A percentile compares a stretch with the other conserved stretches of the same genome.
phyloP scores from a whole-genome alignment of 164 flowering plant species.

The Echeveria elegans region DNA sequence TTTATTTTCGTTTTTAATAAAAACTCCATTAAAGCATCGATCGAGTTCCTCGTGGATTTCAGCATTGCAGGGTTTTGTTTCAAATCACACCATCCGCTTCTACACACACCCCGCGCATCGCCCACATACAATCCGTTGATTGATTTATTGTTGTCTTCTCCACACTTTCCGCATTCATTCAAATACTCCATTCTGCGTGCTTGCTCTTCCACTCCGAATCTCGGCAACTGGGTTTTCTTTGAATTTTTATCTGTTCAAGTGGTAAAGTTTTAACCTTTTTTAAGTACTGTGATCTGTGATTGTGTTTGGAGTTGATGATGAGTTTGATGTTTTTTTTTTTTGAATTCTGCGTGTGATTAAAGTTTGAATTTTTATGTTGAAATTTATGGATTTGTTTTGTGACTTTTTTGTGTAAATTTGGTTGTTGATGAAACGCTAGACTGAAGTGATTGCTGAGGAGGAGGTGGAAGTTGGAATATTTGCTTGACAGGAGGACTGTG shows the following conservation, averaged over 20 bases:
- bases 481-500: background rate
- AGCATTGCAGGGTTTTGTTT: background rate
- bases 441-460: background rate
- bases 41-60: conserved; percentile 9
- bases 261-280: background rate
- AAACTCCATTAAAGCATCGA: conserved; percentile 6
- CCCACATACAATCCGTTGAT: conserved; percentile 2
- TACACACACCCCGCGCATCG: background rate
- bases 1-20: too few species aligned
- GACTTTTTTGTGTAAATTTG: conserved; percentile 6
- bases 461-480: background rate
- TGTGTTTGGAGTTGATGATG: background rate
- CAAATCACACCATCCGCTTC: background rate
- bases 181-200: background rate
- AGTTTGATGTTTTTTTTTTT: too few species aligned
- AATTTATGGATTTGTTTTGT: conserved; percentile 14
- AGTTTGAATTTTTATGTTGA: background rate
- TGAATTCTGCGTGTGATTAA: background rate
- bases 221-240: background rate
- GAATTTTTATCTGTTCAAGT: background rate
- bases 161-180: background rate
- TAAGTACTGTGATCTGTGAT: background rate
- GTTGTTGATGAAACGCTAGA: conserved; percentile 11
- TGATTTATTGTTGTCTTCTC: background rate
- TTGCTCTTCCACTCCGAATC: too few species aligned